Evolutionary conservation across 495 filamentous ascomycete species (phyloP).

Genomic region (Penicillium cinerascens): DNA sequence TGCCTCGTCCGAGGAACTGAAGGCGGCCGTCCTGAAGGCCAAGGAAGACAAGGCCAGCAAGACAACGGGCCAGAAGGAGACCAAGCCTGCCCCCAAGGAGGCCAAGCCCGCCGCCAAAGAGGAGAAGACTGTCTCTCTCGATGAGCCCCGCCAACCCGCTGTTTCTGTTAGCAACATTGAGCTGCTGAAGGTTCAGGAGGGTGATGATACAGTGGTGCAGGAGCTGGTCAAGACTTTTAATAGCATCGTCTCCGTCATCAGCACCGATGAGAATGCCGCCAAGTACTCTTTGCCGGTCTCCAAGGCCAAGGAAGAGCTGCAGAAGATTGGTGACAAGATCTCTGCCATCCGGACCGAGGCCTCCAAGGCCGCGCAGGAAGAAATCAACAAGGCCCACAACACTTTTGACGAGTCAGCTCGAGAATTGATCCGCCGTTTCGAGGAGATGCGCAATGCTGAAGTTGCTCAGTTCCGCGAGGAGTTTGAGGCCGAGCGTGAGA

Average conservation of each 20-base stretch:
- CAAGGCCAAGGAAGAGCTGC: slow-evolving; percentile 81
- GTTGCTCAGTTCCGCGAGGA: slow-evolving; percentile 79
- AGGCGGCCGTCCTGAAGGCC: slow-evolving; percentile 35
- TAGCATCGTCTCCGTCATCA: slow-evolving; percentile 88
- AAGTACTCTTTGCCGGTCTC: slow-evolving; percentile 72
- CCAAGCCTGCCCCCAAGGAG: slow-evolving; percentile 30
- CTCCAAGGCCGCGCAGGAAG: slow-evolving; percentile 67
- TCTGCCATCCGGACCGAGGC: slow-evolving; percentile 61
- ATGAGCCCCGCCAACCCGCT: slow-evolving; percentile 32
- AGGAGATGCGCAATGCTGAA: slow-evolving; percentile 67
- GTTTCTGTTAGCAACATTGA: slow-evolving; percentile 64
- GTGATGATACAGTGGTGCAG: slow-evolving; percentile 82
- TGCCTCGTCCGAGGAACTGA: slow-evolving; percentile 36
- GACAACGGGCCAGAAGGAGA: slow-evolving; percentile 20
- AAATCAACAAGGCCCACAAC: slow-evolving; percentile 64
- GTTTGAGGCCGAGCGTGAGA: slow-evolving; percentile 83
- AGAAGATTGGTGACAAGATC: slow-evolving; percentile 71
- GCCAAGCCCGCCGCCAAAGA: slow-evolving; percentile 31
- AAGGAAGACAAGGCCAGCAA: slow-evolving; percentile 43
- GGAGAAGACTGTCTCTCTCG: slow-evolving; percentile 29
- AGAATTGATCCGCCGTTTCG: slow-evolving; percentile 67
- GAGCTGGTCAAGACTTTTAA: slow-evolving; percentile 95
- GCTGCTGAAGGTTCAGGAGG: slow-evolving; percentile 64
- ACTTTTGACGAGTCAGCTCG: slow-evolving; percentile 80
- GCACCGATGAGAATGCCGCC: slow-evolving; percentile 67